Percentiles rank a stretch among this genome's conserved stretches.
These are phyloP conservation scores for Agaricus sinodeliciosus DNA, from an alignment of 768 basidiomycete species.

Conservation along the genomic window DNA sequence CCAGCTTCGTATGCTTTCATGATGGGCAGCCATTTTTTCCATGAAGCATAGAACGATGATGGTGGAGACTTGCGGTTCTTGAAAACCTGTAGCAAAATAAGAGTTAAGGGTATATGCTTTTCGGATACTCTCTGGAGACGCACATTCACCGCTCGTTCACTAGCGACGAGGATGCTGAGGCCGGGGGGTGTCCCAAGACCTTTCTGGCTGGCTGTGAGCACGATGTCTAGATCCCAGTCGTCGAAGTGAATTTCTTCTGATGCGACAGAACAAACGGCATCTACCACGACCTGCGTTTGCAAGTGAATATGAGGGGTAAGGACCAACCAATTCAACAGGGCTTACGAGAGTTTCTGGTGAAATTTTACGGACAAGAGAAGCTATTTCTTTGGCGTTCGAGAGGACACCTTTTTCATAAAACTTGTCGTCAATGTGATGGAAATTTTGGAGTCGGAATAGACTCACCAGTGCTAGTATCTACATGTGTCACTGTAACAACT, in stretches of 20 bases:
- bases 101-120: background rate
- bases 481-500: constrained; percentile 89
- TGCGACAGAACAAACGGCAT: constrained; percentile 95
- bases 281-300: constrained; percentile 58
- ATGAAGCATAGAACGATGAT: constrained; percentile 80
- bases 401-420: constrained; percentile 55
- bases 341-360: constrained; percentile 83
- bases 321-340: constrained; percentile 8
- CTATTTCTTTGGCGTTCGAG: constrained; percentile 74
- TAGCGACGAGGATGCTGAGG: constrained; percentile 79
- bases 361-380: constrained; percentile 60
- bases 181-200: constrained; percentile 93
- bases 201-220: constrained; percentile 84
- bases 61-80: constrained; percentile 56
- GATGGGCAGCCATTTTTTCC: constrained; percentile 92
- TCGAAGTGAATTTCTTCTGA: constrained; percentile 95
- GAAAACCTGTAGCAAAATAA: constrained; percentile 6
- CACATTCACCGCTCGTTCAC: constrained; percentile 71
- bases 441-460: background rate
- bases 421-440: background rate
- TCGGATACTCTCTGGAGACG: constrained; percentile 12
- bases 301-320: background rate
- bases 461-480: constrained; percentile 81
- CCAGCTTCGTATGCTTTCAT: constrained; percentile 92
- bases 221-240: constrained; percentile 87